These are phyloP conservation scores for Olyra latifolia DNA, from an alignment of 176 grass and related monocot genomes.

Conservation along the genomic window DNA sequence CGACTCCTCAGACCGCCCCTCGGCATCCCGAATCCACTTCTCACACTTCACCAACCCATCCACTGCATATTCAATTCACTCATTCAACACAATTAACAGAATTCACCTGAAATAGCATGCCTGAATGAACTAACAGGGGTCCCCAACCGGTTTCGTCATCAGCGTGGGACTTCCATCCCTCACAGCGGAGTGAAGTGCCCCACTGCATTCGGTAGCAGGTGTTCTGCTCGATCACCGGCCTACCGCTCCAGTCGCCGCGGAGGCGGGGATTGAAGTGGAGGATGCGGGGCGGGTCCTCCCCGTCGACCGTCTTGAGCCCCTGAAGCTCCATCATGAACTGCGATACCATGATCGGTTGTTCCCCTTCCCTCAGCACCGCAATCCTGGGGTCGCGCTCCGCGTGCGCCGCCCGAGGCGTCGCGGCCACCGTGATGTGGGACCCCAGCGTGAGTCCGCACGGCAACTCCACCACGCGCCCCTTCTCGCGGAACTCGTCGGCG, in stretches of 20 bases:
- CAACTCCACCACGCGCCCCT: constrained; percentile 47
- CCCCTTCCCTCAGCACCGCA: constrained; percentile 39
- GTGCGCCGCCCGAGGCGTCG: constrained; percentile 48
- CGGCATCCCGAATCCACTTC: constrained; percentile 83
- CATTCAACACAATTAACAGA: not conserved
- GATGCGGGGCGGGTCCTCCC: constrained; percentile 93
- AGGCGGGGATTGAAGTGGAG: constrained; percentile 95
- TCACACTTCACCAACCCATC: constrained; percentile 92
- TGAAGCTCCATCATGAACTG: constrained; percentile 99
- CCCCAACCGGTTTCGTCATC: constrained; percentile 82
- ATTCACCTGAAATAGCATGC: constrained; percentile 1
- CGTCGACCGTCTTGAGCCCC: constrained; percentile 81
- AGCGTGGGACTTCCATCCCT: constrained; percentile 76
- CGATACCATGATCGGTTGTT: constrained; percentile 82
- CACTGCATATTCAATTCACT: constrained; percentile 49
- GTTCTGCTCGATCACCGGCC: constrained; percentile 93
- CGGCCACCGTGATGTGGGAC: constrained; percentile 71
- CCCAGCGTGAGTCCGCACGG: constrained; percentile 68
- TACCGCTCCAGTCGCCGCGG: constrained; percentile 93
- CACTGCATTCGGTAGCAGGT: constrained; percentile 99
- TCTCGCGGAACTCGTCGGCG: constrained; percentile 34
- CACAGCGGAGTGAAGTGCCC: constrained; percentile 71
- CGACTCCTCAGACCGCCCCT: constrained; percentile 51
- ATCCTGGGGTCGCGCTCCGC: constrained; percentile 56
- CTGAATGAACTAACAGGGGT: constrained; percentile 12